Evolutionary conservation across 768 basidiomycete genomes (phyloP).

Genomic region (Mycena rosella): DNA sequence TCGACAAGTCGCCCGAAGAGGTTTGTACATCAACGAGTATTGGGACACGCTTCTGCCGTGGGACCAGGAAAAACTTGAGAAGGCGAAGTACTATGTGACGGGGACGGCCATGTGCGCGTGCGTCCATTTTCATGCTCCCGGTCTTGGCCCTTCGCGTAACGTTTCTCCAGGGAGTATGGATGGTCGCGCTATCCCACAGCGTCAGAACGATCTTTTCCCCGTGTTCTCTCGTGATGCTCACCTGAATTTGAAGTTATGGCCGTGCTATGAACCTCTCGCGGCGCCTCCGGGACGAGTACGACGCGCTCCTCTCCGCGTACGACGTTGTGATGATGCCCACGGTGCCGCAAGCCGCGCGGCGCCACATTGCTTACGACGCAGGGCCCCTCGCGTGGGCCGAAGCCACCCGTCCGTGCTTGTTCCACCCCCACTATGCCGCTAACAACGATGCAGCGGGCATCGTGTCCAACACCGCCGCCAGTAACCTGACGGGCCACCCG

Average conservation of each 20-base stretch:
- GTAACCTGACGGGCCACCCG: conserved; percentile 49
- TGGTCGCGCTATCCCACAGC: conserved; percentile 31
- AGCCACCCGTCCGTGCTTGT: neutral
- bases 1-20: conserved; percentile 26
- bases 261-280: conserved; percentile 35
- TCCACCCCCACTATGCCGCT: neutral
- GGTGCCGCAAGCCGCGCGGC: conserved; percentile 35
- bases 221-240: conserved; percentile 2
- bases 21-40: conserved; percentile 29
- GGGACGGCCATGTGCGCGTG: conserved; percentile 34
- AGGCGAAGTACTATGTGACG: conserved; percentile 30
- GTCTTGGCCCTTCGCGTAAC: neutral
- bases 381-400: conserved; percentile 30
- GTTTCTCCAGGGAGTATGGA: conserved; percentile 15
- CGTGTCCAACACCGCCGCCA: conserved; percentile 31
- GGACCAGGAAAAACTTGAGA: conserved; percentile 32
- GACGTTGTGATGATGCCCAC: conserved; percentile 37
- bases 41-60: conserved; percentile 31
- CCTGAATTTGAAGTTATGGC: conserved; percentile 17
- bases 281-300: conserved; percentile 33
- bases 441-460: conserved; percentile 17
- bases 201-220: conserved; percentile 2
- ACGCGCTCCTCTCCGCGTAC: conserved; percentile 19
- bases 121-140: neutral
- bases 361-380: conserved; percentile 23